A percentile compares a stretch with the other conserved stretches of the same genome.
Conservation (phyloP, 2,329 filamentous ascomycete genomes). For the Fusarium dlaminii region DNA sequence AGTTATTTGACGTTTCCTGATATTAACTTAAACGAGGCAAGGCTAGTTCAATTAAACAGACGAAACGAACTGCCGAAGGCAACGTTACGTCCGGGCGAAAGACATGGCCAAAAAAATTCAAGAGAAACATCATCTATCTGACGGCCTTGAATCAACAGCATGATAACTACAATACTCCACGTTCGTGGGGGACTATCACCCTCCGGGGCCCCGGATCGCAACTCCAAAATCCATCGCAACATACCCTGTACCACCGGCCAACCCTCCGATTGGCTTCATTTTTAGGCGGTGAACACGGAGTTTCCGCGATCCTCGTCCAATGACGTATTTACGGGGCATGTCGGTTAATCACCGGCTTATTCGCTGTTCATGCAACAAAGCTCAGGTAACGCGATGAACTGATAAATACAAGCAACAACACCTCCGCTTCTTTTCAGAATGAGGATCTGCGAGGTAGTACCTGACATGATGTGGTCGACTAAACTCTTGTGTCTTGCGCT, state of each 20-base stretch:
- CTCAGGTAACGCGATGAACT: not conserved
- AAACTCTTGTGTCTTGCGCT: conserved; percentile 1
- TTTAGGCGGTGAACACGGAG: conserved; percentile 14
- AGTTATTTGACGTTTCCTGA: too few relatives aligned
- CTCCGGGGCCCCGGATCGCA: not conserved
- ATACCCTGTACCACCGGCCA: conserved; percentile 7
- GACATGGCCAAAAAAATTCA: not conserved
- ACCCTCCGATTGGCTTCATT: not conserved
- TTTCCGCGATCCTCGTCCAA: not conserved
- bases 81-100: not conserved
- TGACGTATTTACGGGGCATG: not conserved
- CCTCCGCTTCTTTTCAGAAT: not conserved
- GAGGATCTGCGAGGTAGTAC: not conserved
- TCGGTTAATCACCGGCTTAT: conserved; percentile 1
- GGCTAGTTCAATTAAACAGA: too few relatives aligned
- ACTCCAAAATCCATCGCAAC: not conserved
- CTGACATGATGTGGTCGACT: conserved; percentile 14
- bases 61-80: rapidly evolving
- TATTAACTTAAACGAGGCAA: not conserved
- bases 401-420: conserved; percentile 5
- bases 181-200: not conserved
- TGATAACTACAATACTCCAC: not conserved
- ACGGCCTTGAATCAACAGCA: not conserved
- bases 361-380: not conserved
- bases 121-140: not conserved